Evolutionary conservation across 345 rosid species (phyloP).

Genomic region (Carallia brachiata): DNA sequence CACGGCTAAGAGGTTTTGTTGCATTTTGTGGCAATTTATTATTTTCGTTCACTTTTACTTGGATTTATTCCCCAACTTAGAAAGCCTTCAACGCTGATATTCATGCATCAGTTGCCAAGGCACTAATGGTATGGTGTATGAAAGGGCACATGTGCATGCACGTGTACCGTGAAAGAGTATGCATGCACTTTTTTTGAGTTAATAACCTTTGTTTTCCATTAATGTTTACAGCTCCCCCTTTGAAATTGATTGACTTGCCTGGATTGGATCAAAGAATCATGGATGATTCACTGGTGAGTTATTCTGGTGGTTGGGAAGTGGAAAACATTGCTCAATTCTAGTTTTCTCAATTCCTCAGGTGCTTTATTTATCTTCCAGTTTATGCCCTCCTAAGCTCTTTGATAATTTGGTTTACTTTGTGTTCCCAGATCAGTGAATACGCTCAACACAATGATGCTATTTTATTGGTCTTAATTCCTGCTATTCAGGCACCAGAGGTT

Average conservation of each 20-base stretch:
- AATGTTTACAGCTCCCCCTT: constrained; percentile 76
- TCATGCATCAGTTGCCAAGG: not conserved
- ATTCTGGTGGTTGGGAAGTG: too few relatives aligned
- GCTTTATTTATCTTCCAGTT: not conserved
- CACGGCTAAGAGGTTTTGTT: not conserved
- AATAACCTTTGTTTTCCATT: not conserved
- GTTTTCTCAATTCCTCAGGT: not conserved
- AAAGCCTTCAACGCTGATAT: too few relatives aligned
- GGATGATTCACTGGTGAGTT: constrained; percentile 81
- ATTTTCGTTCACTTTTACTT: not conserved
- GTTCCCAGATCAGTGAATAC: constrained; percentile 66
- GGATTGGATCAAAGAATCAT: constrained; percentile 95
- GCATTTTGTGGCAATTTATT: not conserved
- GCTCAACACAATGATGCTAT: constrained; percentile 86
- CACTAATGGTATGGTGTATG: not conserved
- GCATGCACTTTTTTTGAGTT: not conserved
- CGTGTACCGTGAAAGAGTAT: too few relatives aligned
- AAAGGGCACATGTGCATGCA: too few relatives aligned
- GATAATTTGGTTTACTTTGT: constrained; percentile 15
- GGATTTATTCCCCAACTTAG: not conserved
- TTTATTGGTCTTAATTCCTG: constrained; percentile 82
- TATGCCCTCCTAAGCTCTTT: constrained; percentile 5
- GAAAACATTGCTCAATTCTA: too few relatives aligned
- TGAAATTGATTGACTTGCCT: constrained; percentile 91
- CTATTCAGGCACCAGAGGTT: constrained; percentile 83